Evolutionary conservation across 164 flowering plant genomes (phyloP).

Genomic region (Annona cherimola): DNA sequence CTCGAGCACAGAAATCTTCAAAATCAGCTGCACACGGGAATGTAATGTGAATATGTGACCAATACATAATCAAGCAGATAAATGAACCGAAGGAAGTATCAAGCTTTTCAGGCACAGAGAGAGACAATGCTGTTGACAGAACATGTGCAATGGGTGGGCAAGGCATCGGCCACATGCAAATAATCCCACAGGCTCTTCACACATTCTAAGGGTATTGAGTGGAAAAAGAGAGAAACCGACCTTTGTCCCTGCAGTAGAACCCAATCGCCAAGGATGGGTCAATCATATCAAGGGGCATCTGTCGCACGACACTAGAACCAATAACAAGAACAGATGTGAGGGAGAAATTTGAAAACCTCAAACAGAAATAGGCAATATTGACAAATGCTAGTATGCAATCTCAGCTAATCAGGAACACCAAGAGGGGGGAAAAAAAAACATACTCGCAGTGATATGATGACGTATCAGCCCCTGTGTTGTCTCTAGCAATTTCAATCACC

Average conservation of each 20-base stretch:
- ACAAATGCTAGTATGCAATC: neutral
- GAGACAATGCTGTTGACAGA: neutral
- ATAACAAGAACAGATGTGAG: neutral
- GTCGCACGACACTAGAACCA: conserved; percentile 41
- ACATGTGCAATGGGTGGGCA: neutral
- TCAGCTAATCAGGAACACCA: neutral
- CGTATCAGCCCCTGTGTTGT: conserved; percentile 58
- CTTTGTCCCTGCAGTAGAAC: conserved; percentile 81
- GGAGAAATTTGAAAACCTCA: neutral
- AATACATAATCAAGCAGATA: neutral
- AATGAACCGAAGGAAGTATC: neutral
- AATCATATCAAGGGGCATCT: conserved; percentile 60
- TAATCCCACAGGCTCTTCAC: neutral
- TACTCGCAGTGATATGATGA: conserved; percentile 91
- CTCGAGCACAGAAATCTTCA: conserved; percentile 72
- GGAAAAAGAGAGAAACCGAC: conserved; percentile 18
- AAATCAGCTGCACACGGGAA: conserved; percentile 59
- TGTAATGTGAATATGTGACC: too few relatives aligned
- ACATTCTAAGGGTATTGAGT: neutral
- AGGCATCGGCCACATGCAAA: neutral
- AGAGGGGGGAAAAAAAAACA: conserved; percentile 10
- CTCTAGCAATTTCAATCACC: conserved; percentile 49
- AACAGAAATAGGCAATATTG: neutral
- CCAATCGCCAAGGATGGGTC: conserved; percentile 96
- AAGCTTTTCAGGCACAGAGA: neutral